Conservation (phyloP, 371 early-diverging fungal genomes). For the Mucor ambiguus region DNA sequence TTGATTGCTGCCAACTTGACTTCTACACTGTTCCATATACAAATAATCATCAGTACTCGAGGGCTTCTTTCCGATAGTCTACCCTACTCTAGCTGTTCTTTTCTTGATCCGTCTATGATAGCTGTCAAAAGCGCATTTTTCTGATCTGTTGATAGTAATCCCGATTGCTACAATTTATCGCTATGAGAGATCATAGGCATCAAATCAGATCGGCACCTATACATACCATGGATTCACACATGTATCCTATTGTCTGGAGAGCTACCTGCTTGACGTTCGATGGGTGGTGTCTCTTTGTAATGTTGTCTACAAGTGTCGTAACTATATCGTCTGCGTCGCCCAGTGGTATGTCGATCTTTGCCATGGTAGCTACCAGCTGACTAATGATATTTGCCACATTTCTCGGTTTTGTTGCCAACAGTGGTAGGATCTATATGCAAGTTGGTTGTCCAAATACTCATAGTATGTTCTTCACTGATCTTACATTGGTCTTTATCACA, state of each 20-base stretch:
- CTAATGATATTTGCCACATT: constrained; percentile 8
- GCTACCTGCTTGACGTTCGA: neutral
- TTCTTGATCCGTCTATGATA: constrained; percentile 7
- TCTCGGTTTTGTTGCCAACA: constrained; percentile 1
- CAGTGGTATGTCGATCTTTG: neutral
- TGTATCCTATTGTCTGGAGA: constrained; percentile 8
- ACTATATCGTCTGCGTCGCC: neutral
- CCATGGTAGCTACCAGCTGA: neutral
- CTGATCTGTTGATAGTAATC: neutral
- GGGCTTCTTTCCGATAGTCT: neutral
- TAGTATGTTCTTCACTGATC: neutral
- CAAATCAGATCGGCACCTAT: neutral
- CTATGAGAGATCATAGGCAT: neutral
- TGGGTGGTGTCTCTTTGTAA: neutral
- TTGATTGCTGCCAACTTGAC: neutral
- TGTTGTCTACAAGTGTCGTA: neutral
- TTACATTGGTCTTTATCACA: neutral
- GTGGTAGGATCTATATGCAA: neutral
- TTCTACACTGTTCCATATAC: neutral
- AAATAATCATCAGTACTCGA: too few relatives aligned
- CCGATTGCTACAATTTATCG: neutral
- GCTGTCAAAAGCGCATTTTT: constrained; percentile 5
- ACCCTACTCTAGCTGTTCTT: neutral
- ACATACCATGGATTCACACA: constrained; percentile 11
- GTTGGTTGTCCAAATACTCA: neutral